phyloP scores from a whole-genome alignment of 257 asterid species.

The Misopates orontium region DNA sequence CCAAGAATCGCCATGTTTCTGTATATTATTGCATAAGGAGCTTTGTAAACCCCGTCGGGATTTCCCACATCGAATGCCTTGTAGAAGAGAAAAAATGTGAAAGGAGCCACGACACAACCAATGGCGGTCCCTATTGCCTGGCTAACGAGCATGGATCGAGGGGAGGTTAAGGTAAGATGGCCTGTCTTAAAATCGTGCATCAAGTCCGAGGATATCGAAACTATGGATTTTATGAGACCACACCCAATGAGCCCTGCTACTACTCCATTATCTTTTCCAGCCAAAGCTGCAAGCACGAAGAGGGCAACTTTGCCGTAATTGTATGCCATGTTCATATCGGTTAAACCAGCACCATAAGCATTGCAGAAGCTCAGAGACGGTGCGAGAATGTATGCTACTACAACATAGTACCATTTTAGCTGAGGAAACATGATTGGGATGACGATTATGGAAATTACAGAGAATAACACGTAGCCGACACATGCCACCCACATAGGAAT shows the following conservation, averaged over 20 bases:
- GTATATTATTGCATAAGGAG: conserved; percentile 67
- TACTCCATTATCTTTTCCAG: conserved; percentile 60
- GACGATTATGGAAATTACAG: conserved; percentile 45
- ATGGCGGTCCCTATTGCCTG: conserved; percentile 73
- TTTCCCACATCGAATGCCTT: conserved; percentile 60
- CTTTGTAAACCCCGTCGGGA: conserved; percentile 58
- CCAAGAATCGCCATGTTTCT: conserved; percentile 81
- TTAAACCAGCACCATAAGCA: conserved; percentile 71
- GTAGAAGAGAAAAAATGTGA: conserved; percentile 70
- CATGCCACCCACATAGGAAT: conserved; percentile 68
- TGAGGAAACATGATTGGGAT: conserved; percentile 76
- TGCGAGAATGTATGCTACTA: conserved; percentile 55
- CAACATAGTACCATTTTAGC: conserved; percentile 64
- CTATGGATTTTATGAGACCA: conserved; percentile 68
- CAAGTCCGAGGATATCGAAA: conserved; percentile 58
- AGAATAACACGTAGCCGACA: conserved; percentile 55
- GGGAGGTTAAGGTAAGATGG: conserved; percentile 71
- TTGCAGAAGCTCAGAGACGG: conserved; percentile 77
- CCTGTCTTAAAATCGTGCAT: conserved; percentile 81
- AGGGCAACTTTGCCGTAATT: conserved; percentile 79
- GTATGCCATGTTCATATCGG: conserved; percentile 78
- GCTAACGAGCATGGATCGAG: conserved; percentile 66
- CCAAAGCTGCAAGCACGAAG: conserved; percentile 53
- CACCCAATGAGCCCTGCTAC: conserved; percentile 78
- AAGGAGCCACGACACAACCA: conserved; percentile 70